Evolutionary conservation across 352 stramenopile species (phyloP).

Genomic region (Pythium scleroteichum): DNA sequence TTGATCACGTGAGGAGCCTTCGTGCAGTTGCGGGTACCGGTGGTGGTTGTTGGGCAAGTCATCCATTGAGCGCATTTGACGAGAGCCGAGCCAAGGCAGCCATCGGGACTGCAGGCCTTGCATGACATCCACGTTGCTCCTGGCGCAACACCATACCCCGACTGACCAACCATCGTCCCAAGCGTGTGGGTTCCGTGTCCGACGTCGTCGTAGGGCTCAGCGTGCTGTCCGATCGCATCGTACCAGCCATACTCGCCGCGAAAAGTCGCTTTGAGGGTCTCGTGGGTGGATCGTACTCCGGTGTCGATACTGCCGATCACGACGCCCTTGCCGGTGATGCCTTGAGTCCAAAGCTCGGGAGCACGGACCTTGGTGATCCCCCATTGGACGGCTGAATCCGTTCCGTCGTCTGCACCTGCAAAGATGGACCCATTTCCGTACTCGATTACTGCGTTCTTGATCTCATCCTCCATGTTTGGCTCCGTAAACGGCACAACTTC

Average conservation of each 20-base stretch:
- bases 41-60: conserved; percentile 19
- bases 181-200: conserved; percentile 43
- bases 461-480: conserved; percentile 9
- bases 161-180: conserved; percentile 28
- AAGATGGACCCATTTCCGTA: background rate
- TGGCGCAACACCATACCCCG: conserved; percentile 33
- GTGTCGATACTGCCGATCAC: conserved; percentile 39
- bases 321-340: conserved; percentile 27
- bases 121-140: conserved; percentile 38
- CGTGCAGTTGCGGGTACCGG: conserved; percentile 29
- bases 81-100: conserved; percentile 25
- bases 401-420: conserved; percentile 3
- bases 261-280: conserved; percentile 15
- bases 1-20: conserved; percentile 43
- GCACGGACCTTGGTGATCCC: conserved; percentile 22
- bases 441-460: conserved; percentile 13
- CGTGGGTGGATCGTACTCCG: conserved; percentile 31
- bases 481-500: conserved; percentile 17
- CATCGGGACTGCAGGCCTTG: conserved; percentile 17
- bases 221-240: conserved; percentile 25
- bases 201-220: conserved; percentile 30
- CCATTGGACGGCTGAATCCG: conserved; percentile 25
- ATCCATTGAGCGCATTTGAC: conserved; percentile 32
- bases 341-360: conserved; percentile 26
- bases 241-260: conserved; percentile 26